A percentile compares a stretch with the other conserved stretches of the same genome.
Evolutionary conservation across 805 yeast species (phyloP).

Genomic region (Saturnispora gosingensis): DNA sequence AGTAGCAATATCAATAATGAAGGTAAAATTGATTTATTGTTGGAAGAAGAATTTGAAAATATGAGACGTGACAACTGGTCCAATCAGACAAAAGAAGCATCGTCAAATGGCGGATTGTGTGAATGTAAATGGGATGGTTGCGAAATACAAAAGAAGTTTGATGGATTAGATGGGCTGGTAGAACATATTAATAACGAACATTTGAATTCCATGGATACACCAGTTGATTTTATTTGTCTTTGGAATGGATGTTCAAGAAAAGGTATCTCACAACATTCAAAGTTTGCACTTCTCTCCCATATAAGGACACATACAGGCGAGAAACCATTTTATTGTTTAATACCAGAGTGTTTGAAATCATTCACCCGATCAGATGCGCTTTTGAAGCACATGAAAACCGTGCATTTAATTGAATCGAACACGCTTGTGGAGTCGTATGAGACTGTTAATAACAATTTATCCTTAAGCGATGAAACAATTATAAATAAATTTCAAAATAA

Average conservation of each 20-base stretch:
- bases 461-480: slow-evolving; percentile 2
- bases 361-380: slow-evolving; percentile 56
- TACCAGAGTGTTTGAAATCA: slow-evolving; percentile 56
- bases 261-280: slow-evolving; percentile 43
- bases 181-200: slow-evolving; percentile 33
- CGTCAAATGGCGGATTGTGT: not conserved
- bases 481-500: slow-evolving; percentile 6
- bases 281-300: slow-evolving; percentile 54
- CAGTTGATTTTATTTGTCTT: slow-evolving; percentile 39
- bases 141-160: slow-evolving; percentile 14
- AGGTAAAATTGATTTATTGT: slow-evolving; percentile 13
- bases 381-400: slow-evolving; percentile 52
- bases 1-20: not conserved
- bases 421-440: slow-evolving; percentile 18
- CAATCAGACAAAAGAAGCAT: not conserved
- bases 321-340: slow-evolving; percentile 52
- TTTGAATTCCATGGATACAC: slow-evolving; percentile 17
- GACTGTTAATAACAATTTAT: slow-evolving; percentile 7
- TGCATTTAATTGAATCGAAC: slow-evolving; percentile 40
- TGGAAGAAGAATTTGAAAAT: slow-evolving; percentile 18
- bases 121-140: slow-evolving; percentile 35
- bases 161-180: slow-evolving; percentile 31
- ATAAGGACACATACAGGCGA: slow-evolving; percentile 60
- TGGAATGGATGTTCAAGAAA: slow-evolving; percentile 52
- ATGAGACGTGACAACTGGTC: slow-evolving; percentile 14